Base-by-base conservation (phyloP, 352 stramenopile species). In the Peronospora destructor region DNA sequence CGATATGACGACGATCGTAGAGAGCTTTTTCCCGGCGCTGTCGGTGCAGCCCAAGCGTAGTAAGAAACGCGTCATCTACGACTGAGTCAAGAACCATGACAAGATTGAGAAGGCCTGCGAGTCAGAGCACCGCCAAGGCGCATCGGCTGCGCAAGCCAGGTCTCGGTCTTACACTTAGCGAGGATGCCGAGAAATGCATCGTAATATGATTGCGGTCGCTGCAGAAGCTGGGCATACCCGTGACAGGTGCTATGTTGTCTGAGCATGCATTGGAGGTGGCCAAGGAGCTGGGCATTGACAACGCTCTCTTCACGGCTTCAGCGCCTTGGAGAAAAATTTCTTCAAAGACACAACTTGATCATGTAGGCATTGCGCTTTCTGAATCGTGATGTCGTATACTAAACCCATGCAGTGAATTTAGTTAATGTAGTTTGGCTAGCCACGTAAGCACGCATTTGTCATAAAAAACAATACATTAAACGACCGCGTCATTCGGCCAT, bases 61-160 rank as follows among this genome's bases (percentile, higher is more conserved):
- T 41, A 72, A 72, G 48, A 72, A 72, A 44, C 63, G 63, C 17
- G 59, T 66, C 30, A 49, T 72, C 12, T 72, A 72, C 59, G 33
- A 42, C 38, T 72, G 64, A 59, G 32, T 69, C 16, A 66, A 66
- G 21, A 51, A 53, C 34, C 50, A 49, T 25, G 59, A 49, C 1
- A 61, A 69, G 42, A 72, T 72, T 32, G 60, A 69, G 48, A 53
- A 60, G n/a, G 60, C 56, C 13, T 72, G 59, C 26, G 59, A 69
- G 16, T 64, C 55, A 4, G 33, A 56, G 36, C n/a, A 64, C 59
- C n/a, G 59, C 64, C 50, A 68, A 69, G 43, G 14, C 60, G 9
- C 48, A 56, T 47, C 64, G 64, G 7, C 37, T 72, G n/a, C 64
- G 64, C 14, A 62, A 66, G 25, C 13, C 48, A 6, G 64, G 64